Base-by-base conservation (phyloP, 2,329 filamentous ascomycete genomes). In the Pseudocercospora pini-densiflorae region DNA sequence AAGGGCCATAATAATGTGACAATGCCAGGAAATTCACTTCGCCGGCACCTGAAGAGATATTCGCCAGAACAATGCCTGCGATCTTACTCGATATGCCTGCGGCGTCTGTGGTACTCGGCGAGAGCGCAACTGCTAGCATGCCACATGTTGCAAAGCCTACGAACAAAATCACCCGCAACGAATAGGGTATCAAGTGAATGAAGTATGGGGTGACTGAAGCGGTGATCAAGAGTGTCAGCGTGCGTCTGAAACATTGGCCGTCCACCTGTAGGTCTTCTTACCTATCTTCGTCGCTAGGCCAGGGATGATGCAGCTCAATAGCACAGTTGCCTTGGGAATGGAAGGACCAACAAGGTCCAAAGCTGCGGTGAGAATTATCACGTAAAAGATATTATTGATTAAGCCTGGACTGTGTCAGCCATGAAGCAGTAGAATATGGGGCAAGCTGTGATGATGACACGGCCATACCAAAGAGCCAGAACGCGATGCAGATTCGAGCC, bases 381-480 rank as follows among this genome's bases (percentile, higher is more conserved):
- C 94, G 80, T 97, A 98, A 81, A 97, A 91, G 72, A 98, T 92
- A 82, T 98, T 98, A 81, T 99, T 98, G 78, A 98, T 95, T 19
- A 95, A 83, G 61, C 92, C 92, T 94, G 75, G 27, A 27, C 43
- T 23, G 19, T 31, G 29, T 51, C 40, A 51, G 40, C 24, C 45
- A 58, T 29, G 9, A 14, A 27, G 16, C 23, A 21, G 19, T n/a
- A 21, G 12, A n/a, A 14, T 36, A 33, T 10, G 49, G 12, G 51
- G 33, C 60, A 33, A n/a, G 19, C 51, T 10, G 29, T 24, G 23
- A n/a, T 14, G 23, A 23, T 57, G 60, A 40, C 40, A 31, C n/a
- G 21, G 9, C 70, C 80, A 72, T 83, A 97, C 94, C 94, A 76
- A 98, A 96, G 1, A 97, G 84, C 94, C 94, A 98, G 76, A 98